Percentiles rank a stretch among this genome's conserved stretches.
Conservation (phyloP, 495 filamentous ascomycete species). For the Trichoderma reesei region DNA sequence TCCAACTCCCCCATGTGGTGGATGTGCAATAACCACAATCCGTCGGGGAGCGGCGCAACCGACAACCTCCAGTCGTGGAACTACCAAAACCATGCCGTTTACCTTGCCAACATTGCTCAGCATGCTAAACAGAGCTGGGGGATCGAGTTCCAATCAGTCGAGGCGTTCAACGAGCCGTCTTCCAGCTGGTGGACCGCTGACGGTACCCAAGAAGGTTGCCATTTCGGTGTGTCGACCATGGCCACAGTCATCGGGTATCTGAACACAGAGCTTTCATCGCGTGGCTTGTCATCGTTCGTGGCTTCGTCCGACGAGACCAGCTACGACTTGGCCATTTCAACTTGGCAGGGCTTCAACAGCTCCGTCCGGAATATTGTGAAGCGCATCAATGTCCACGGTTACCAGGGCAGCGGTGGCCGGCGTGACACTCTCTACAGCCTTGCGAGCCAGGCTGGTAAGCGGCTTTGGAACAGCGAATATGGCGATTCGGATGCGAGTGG, state of each 20-base stretch:
- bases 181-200: conserved; percentile 22
- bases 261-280: conserved; percentile 19
- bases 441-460: conserved; percentile 14
- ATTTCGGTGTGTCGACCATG: conserved; percentile 23
- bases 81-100: conserved; percentile 25
- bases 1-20: conserved; percentile 35
- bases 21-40: conserved; percentile 11
- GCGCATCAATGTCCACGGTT: conserved; percentile 32
- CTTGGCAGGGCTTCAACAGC: conserved; percentile 19
- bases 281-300: conserved; percentile 20
- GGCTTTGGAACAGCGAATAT: neutral
- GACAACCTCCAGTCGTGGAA: conserved; percentile 33
- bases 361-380: conserved; percentile 18
- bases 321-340: conserved; percentile 24
- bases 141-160: conserved; percentile 23
- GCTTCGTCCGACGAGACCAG: conserved; percentile 24
- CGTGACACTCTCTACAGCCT: conserved; percentile 20
- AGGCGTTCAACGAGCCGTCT: conserved; percentile 31
- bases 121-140: conserved; percentile 28
- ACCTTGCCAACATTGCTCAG: conserved; percentile 30
- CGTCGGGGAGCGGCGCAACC: neutral
- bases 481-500: conserved; percentile 21
- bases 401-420: conserved; percentile 23
- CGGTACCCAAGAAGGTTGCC: conserved; percentile 29
- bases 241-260: conserved; percentile 19